These are phyloP conservation scores for Hypoxylon sp. DNA, from an alignment of 2,329 filamentous ascomycete genomes.

Conservation along the genomic window DNA sequence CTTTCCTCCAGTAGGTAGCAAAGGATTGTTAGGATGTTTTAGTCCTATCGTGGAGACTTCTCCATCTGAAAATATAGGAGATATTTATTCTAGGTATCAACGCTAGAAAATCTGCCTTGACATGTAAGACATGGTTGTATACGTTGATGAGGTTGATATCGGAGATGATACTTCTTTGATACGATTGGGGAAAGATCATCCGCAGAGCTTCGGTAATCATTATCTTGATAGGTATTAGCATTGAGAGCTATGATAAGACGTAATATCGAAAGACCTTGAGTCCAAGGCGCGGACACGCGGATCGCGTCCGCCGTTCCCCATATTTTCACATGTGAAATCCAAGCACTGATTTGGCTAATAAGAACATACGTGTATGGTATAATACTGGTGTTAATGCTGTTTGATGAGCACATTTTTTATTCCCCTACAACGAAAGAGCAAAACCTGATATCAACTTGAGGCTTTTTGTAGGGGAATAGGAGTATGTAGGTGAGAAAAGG, in stretches of 20 bases:
- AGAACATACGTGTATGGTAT: constrained; percentile 13
- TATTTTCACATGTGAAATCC: constrained; percentile 42
- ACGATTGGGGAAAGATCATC: constrained; percentile 17
- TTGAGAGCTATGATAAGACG: constrained; percentile 33
- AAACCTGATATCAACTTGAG: constrained; percentile 8
- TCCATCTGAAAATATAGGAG: constrained; percentile 14
- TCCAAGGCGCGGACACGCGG: constrained; percentile 38
- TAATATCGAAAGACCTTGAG: constrained; percentile 24
- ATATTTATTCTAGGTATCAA: background rate
- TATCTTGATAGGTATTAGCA: constrained; percentile 29
- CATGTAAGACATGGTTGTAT: background rate
- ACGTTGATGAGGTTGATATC: constrained; percentile 25
- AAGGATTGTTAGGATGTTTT: constrained; percentile 30
- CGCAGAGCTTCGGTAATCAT: constrained; percentile 20
- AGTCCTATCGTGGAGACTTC: constrained; percentile 11
- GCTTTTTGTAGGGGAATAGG: constrained; percentile 3
- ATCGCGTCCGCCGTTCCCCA: constrained; percentile 37
- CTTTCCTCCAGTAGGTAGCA: constrained; percentile 7
- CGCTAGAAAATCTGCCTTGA: constrained; percentile 33
- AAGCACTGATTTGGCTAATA: constrained; percentile 31
- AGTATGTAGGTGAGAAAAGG: constrained; percentile 1
- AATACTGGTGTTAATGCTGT: constrained; percentile 25
- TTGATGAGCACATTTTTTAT: constrained; percentile 14
- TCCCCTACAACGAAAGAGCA: background rate
- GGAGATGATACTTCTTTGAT: constrained; percentile 25